phyloP scores from a whole-genome alignment of 768 basidiomycete species.

The Russula brevipes region DNA sequence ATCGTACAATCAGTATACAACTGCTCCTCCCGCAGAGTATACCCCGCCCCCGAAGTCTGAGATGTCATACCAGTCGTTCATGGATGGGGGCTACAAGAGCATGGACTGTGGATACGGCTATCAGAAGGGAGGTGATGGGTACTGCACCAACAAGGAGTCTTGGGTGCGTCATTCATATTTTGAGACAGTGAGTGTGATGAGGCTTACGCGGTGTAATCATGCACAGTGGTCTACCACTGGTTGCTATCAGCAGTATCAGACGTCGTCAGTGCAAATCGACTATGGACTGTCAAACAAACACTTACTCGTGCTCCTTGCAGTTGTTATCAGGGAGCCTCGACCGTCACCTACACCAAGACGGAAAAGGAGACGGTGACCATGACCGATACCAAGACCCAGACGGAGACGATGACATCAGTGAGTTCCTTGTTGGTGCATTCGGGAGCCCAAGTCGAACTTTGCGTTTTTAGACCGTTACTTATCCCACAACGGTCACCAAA shows the following conservation, averaged over 20 bases:
- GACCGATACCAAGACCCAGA: slow-evolving; percentile 28
- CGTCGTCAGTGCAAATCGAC: neutral
- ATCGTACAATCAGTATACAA: slow-evolving; percentile 19
- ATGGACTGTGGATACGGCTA: slow-evolving; percentile 71
- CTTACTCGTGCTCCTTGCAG: slow-evolving; percentile 12
- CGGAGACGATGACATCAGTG: slow-evolving; percentile 29
- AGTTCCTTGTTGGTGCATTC: neutral
- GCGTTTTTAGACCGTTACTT: slow-evolving; percentile 12
- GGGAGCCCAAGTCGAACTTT: neutral
- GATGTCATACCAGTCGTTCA: slow-evolving; percentile 49
- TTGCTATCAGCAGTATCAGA: slow-evolving; percentile 11
- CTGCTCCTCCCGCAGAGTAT: slow-evolving; percentile 29
- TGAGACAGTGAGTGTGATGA: neutral
- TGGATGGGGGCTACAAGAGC: slow-evolving; percentile 57
- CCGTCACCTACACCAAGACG: slow-evolving; percentile 38
- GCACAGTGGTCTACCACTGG: slow-evolving; percentile 12
- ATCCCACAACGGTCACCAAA: slow-evolving; percentile 23
- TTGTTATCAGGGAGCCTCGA: slow-evolving; percentile 34
- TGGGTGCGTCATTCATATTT: slow-evolving; percentile 50
- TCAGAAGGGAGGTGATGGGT: slow-evolving; percentile 49
- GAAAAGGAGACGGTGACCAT: slow-evolving; percentile 40
- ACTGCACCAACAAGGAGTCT: slow-evolving; percentile 43
- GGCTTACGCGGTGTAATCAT: neutral
- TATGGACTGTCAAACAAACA: neutral
- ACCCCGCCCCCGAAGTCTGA: slow-evolving; percentile 30